Base-by-base conservation (phyloP, 768 basidiomycete genomes). In the Tephrocybe rancida region DNA sequence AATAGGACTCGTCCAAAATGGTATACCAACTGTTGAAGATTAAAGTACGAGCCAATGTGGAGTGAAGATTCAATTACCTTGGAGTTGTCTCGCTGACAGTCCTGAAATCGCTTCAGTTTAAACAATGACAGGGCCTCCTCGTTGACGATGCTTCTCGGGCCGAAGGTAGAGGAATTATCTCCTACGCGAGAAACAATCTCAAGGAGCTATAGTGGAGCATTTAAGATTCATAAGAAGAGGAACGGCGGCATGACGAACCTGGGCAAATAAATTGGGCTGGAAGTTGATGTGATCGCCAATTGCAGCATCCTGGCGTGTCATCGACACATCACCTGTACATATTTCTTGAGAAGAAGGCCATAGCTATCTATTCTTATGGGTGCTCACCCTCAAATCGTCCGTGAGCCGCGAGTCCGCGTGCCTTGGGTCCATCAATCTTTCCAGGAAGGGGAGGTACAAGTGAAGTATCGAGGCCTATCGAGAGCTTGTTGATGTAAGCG, bases 271-370 rank as follows among this genome's bases (percentile, higher is more conserved):
- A 4, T 44, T 35, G 1, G 48, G 44, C 29, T 54, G 49, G 30
- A 58, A 58, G 22, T 58, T 21, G 18, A 46, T 48, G 22, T 58
- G 55, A 34, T 59, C 57, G 14, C 57, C 57, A 8, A 59, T 49
- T 5, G 50, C 54, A 21, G 35, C 50, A 35, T 59, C 54, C 42
- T 55, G 54, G 29, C 57, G 57, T 13, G 57, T 59, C 57, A 55
- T 59, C 2, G 54, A 59, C 13, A 59, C 57, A 41, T 58, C 57
- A 45, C 54, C 54, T 59, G 10, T 8, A 30, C 13, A 16, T n/a
- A 35, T 3, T 24, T 11, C 10, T n/a, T n/a, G n/a, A n/a, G n/a
- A n/a, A n/a, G n/a, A n/a, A 24, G 30, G 16, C 8, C 7, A 21
- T 11, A 30, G 14, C 18, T 5, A 5, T 16, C 34, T 9, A 24